These are phyloP conservation scores for Zhuliangozyma blackwelliae DNA, from an alignment of 1,139 yeast species.

Conservation along the genomic window DNA sequence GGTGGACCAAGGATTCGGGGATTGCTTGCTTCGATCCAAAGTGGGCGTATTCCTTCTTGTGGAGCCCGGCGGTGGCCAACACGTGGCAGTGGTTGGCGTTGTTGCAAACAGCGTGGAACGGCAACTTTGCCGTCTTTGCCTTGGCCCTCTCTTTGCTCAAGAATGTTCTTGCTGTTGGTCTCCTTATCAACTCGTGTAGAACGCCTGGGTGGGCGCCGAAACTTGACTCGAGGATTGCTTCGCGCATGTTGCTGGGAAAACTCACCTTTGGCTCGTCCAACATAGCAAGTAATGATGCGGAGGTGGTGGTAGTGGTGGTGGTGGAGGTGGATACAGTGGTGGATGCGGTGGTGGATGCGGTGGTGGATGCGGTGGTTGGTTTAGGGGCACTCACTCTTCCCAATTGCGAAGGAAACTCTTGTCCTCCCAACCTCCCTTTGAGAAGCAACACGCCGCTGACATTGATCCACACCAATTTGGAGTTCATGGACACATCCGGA, in stretches of 20 bases:
- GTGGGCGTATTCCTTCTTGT: constrained; percentile 15
- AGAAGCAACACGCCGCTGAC: constrained; percentile 13
- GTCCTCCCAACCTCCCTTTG: neutral
- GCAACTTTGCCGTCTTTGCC: constrained; percentile 29
- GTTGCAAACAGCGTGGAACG: constrained; percentile 53
- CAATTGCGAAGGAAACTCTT: too few relatives aligned
- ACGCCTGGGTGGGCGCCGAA: constrained; percentile 8
- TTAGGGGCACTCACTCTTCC: too few relatives aligned
- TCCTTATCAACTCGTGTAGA: constrained; percentile 14
- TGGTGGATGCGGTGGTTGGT: constrained; percentile 1
- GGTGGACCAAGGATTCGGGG: constrained; percentile 17
- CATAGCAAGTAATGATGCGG: constrained; percentile 9
- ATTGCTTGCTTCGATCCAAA: constrained; percentile 14
- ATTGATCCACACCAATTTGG: constrained; percentile 15
- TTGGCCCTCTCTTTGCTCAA: constrained; percentile 42
- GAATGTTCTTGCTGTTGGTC: constrained; percentile 25
- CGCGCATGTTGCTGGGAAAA: constrained; percentile 10
- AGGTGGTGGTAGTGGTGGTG: neutral
- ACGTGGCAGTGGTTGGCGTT: constrained; percentile 40
- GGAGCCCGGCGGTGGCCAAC: constrained; percentile 25
- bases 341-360: constrained; percentile 2
- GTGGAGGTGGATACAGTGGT: constrained; percentile 1
- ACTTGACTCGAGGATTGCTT: constrained; percentile 6
- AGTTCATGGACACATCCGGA: constrained; percentile 2
- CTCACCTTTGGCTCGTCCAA: constrained; percentile 17